phyloP scores from a whole-genome alignment of 306 rosid genomes.

The Sesbania bispinosa region DNA sequence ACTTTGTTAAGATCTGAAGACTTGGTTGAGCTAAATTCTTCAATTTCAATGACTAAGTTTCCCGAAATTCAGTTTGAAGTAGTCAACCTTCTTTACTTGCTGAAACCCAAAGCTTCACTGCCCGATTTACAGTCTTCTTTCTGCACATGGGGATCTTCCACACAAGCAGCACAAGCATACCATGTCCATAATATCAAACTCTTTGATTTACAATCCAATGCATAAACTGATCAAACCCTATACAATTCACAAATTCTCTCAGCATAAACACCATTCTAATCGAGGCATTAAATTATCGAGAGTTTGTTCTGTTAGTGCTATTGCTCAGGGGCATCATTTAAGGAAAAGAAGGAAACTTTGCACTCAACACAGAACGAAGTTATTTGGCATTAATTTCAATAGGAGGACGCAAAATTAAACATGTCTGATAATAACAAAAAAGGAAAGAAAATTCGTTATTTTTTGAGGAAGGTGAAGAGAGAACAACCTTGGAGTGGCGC shows the following conservation, averaged over 20 bases:
- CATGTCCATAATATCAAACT: not conserved
- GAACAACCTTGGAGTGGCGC: slow-evolving; percentile 40
- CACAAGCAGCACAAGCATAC: too few species aligned
- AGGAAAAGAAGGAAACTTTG: not conserved
- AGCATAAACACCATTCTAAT: too few species aligned
- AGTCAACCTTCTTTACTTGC: too few species aligned
- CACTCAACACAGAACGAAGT: not conserved
- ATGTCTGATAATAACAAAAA: not conserved
- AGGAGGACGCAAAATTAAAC: not conserved
- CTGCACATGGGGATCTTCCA: too few species aligned
- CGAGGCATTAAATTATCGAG: not conserved
- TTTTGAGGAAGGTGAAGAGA: not conserved
- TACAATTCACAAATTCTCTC: not conserved
- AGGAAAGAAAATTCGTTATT: not conserved
- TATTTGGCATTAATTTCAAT: not conserved
- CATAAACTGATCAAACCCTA: not conserved
- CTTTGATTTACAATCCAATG: not conserved
- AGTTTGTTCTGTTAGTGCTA: not conserved
- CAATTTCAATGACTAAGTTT: too few species aligned
- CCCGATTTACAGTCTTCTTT: not conserved
- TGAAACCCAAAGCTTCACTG: not conserved
- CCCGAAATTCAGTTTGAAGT: not conserved
- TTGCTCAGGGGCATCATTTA: not conserved
- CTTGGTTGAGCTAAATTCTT: too few species aligned
- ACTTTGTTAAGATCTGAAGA: not conserved